A percentile compares a stretch with the other conserved stretches of the same genome.
These are phyloP conservation scores for Leccinum holopus DNA, from an alignment of 1,284 basidiomycete genomes.

Conservation along the genomic window DNA sequence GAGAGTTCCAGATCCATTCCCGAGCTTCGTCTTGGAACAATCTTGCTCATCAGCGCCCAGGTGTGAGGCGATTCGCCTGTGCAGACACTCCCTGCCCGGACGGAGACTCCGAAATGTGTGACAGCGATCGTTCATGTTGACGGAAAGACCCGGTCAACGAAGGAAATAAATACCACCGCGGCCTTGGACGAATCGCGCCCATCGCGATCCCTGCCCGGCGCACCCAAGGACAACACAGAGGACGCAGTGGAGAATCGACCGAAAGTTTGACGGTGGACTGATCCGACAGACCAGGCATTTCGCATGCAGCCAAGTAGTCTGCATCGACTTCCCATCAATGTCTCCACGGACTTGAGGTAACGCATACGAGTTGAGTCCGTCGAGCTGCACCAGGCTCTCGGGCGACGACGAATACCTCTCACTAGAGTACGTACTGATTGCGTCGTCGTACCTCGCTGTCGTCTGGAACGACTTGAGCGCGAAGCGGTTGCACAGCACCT, in stretches of 20 bases:
- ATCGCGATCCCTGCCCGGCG: conserved; percentile 4
- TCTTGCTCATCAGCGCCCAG: conserved; percentile 4
- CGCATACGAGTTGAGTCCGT: conserved; percentile 96
- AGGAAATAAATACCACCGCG: conserved; percentile 21
- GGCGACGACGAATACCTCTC: conserved; percentile 89
- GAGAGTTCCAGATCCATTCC: neutral
- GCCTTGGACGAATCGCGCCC: conserved; percentile 9
- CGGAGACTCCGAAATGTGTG: neutral
- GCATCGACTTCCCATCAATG: too few relatives aligned
- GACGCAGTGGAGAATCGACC: conserved; percentile 14
- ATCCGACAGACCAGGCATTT: too few relatives aligned
- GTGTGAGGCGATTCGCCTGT: too few relatives aligned
- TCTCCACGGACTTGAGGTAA: conserved; percentile 38
- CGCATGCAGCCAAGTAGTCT: too few relatives aligned
- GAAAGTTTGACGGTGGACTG: conserved; percentile 15
- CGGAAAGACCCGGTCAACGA: conserved; percentile 27
- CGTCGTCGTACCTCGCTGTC: conserved; percentile 93
- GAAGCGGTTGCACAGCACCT: conserved; percentile 73
- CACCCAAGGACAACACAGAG: conserved; percentile 3
- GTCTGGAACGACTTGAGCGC: conserved; percentile 98
- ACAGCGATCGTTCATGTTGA: conserved; percentile 11
- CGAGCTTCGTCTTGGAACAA: conserved; percentile 1
- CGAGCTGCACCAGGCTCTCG: conserved; percentile 81
- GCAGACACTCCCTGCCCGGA: too few relatives aligned
- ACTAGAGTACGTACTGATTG: conserved; percentile 96